Conservation (phyloP, 2,329 filamentous ascomycete genomes). For the Colletotrichum lupini region DNA sequence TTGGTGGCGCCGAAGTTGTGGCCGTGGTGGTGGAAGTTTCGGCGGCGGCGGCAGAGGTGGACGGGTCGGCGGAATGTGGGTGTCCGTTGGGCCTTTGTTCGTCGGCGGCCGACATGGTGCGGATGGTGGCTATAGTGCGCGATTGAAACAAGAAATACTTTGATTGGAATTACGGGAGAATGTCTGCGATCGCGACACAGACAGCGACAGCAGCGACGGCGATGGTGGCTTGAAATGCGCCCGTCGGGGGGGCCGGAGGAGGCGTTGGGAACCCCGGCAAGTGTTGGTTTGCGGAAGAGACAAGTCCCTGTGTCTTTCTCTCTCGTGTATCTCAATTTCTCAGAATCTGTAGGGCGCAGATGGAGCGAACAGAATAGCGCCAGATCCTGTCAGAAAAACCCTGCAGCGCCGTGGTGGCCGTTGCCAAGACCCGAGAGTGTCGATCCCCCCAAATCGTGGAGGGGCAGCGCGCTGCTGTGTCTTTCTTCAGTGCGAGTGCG, state of each 20-base stretch:
- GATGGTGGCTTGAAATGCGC: neutral
- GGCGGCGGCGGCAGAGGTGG: neutral
- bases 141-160: neutral
- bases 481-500: neutral
- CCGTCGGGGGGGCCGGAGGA: neutral
- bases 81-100: constrained; percentile 32
- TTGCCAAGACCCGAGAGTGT: constrained; percentile 26
- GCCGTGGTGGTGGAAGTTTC: constrained; percentile 15
- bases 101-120: constrained; percentile 21
- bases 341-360: neutral
- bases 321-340: neutral
- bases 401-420: constrained; percentile 24
- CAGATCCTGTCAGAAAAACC: constrained; percentile 16
- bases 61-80: constrained; percentile 3
- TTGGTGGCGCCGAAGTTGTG: neutral
- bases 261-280: neutral
- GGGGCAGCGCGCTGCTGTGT: neutral
- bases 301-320: neutral
- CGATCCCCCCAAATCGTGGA: constrained; percentile 15
- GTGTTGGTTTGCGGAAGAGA: neutral
- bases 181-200: neutral
- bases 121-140: neutral
- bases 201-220: neutral
- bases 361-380: constrained; percentile 9
- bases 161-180: neutral